phyloP scores from a whole-genome alignment of 305 asterid genomes.

The Plantago lanceolata region DNA sequence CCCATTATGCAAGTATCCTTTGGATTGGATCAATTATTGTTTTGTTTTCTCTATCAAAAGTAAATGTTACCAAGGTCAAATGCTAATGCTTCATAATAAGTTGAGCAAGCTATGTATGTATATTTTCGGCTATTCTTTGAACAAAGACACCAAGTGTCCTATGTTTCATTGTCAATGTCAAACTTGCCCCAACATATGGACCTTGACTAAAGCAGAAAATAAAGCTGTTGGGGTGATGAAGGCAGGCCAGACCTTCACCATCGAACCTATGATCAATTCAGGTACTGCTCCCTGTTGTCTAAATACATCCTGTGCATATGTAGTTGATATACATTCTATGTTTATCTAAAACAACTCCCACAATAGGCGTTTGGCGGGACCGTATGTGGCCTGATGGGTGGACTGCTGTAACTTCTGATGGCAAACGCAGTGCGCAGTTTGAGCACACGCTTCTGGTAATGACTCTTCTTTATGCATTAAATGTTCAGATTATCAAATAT shows the following conservation, averaged over 20 bases:
- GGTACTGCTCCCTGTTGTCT: conserved; percentile 34
- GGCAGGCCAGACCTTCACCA: conserved; percentile 93
- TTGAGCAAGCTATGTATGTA: background rate
- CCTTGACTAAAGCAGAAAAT: conserved; percentile 82
- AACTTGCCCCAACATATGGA: conserved; percentile 16
- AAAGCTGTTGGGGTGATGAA: conserved; percentile 97
- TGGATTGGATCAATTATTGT: conserved; percentile 1
- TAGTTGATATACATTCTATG: background rate
- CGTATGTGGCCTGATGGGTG: conserved; percentile 99
- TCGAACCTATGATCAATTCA: conserved; percentile 92
- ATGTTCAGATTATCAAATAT: conserved; percentile 2
- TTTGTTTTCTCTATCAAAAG: background rate
- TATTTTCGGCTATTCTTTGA: background rate
- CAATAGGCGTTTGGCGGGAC: conserved; percentile 87
- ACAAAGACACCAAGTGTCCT: conserved; percentile 5
- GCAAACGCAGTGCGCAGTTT: conserved; percentile 93
- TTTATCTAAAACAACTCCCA: conserved; percentile 16
- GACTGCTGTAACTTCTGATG: conserved; percentile 93
- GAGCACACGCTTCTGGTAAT: conserved; percentile 94
- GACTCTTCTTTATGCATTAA: no score
- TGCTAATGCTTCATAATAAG: background rate
- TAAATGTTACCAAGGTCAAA: conserved; percentile 15
- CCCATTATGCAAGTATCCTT: conserved; percentile 98
- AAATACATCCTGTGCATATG: background rate
- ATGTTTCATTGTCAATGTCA: conserved; percentile 13